A percentile compares a stretch with the other conserved stretches of the same genome.
Conservation (phyloP, 768 basidiomycete species). For the Pleurotus djamor region DNA sequence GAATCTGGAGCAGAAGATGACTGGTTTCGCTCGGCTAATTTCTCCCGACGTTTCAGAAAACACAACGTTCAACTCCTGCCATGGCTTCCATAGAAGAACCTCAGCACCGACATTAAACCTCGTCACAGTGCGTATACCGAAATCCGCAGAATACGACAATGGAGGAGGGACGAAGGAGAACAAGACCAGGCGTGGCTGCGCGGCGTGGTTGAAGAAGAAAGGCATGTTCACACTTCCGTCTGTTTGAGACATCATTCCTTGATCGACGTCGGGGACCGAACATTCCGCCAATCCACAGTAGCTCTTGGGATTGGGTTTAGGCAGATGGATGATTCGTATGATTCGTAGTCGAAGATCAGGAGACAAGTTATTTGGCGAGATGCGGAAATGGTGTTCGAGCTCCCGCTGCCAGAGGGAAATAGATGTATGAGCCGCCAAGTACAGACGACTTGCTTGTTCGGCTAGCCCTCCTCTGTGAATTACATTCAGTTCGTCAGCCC, state of each 20-base stretch:
- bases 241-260: conserved; percentile 3
- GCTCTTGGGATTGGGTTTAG: conserved; percentile 21
- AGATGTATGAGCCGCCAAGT: conserved; percentile 40
- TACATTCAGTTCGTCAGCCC: too few species aligned
- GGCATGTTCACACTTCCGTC: conserved; percentile 12
- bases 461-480: conserved; percentile 55
- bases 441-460: conserved; percentile 40
- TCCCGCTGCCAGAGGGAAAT: conserved; percentile 54
- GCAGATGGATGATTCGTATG: conserved; percentile 35
- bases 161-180: conserved; percentile 31
- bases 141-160: conserved; percentile 11
- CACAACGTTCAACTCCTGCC: conserved; percentile 36
- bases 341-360: conserved; percentile 46
- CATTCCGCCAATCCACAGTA: conserved; percentile 40
- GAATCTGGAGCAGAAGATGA: conserved; percentile 3
- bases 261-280: conserved; percentile 21
- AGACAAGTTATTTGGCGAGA: conserved; percentile 20
- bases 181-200: conserved; percentile 27
- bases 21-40: not conserved
- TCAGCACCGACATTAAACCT: conserved; percentile 36
- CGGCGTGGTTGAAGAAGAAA: conserved; percentile 13
- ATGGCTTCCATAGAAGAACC: conserved; percentile 49
- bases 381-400: conserved; percentile 32
- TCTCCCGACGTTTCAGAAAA: not conserved
- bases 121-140: conserved; percentile 27